phyloP scores from a whole-genome alignment of 176 grass and related monocot species.

The Dendrocalamus sinicus region DNA sequence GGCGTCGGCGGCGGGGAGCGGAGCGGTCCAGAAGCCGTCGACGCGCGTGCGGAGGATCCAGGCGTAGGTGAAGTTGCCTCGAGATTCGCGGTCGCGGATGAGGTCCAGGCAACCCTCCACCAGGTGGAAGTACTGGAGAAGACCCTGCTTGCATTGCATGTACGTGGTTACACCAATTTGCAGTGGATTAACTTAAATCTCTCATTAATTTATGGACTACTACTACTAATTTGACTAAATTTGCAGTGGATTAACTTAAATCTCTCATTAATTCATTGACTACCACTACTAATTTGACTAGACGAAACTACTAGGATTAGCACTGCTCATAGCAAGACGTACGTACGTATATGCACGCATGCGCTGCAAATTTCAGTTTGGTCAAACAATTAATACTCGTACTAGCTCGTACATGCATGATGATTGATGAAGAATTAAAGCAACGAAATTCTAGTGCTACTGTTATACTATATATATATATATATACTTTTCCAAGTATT shows the following conservation, averaged over 20 bases:
- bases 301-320: background rate
- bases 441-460: too few relatives aligned
- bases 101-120: slow-evolving; percentile 83
- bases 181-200: background rate
- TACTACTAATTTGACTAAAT: background rate
- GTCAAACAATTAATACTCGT: too few relatives aligned
- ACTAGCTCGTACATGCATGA: too few relatives aligned
- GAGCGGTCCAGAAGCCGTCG: slow-evolving; percentile 70
- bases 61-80: slow-evolving; percentile 61
- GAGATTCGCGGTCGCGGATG: slow-evolving; percentile 59
- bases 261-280: background rate
- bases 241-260: background rate
- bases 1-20: slow-evolving; percentile 25
- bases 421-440: too few relatives aligned
- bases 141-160: slow-evolving; percentile 48
- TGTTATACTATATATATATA: too few relatives aligned
- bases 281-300: background rate
- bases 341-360: too few relatives aligned
- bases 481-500: too few relatives aligned
- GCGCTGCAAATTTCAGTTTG: too few relatives aligned
- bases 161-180: background rate
- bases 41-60: slow-evolving; percentile 78
- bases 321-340: too few relatives aligned
- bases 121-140: slow-evolving; percentile 80
- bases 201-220: background rate